Evolutionary conservation across 2,329 filamentous ascomycete species (phyloP).

Genomic region (Samsoniella hepiali): DNA sequence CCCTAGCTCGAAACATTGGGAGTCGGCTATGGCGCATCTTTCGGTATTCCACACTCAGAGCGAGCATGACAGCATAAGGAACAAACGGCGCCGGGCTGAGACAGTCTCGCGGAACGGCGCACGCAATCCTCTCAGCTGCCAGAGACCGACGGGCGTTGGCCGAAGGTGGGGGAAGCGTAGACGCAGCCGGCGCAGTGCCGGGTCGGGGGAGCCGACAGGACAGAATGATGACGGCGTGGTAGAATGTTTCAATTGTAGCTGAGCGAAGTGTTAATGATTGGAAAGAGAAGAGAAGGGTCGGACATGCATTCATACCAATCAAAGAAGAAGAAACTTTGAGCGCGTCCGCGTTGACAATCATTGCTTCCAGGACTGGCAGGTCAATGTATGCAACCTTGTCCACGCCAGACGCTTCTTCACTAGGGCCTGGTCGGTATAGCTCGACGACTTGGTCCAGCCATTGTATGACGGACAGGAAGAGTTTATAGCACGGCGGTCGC

Average conservation of each 20-base stretch:
- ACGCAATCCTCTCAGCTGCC: conserved; percentile 56
- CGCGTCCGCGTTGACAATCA: conserved; percentile 54
- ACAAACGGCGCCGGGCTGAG: conserved; percentile 56
- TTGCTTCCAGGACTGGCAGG: conserved; percentile 54
- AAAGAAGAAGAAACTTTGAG: conserved; percentile 46
- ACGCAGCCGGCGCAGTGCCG: conserved; percentile 37
- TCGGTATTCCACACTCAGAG: conserved; percentile 59
- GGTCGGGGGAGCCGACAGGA: conserved; percentile 54
- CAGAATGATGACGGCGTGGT: conserved; percentile 61
- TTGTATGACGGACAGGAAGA: conserved; percentile 53
- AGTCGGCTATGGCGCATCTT: conserved; percentile 61
- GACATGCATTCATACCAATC: conserved; percentile 40
- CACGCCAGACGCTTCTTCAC: conserved; percentile 37
- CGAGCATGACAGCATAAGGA: conserved; percentile 59
- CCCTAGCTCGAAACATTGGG: conserved; percentile 56
- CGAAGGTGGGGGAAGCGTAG: conserved; percentile 43
- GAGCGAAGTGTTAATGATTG: neutral
- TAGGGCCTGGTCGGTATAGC: conserved; percentile 55
- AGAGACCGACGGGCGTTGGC: conserved; percentile 57
- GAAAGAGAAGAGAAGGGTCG: fast-evolving
- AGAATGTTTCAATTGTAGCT: conserved; percentile 62
- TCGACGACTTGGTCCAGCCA: conserved; percentile 58
- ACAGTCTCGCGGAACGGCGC: conserved; percentile 50
- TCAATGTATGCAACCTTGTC: conserved; percentile 48
- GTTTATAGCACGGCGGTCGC: conserved; percentile 53